Percentiles rank a stretch among this genome's conserved stretches.
These are phyloP conservation scores for Alternaria panax DNA, from an alignment of 2,329 filamentous ascomycete species.

Conservation along the genomic window DNA sequence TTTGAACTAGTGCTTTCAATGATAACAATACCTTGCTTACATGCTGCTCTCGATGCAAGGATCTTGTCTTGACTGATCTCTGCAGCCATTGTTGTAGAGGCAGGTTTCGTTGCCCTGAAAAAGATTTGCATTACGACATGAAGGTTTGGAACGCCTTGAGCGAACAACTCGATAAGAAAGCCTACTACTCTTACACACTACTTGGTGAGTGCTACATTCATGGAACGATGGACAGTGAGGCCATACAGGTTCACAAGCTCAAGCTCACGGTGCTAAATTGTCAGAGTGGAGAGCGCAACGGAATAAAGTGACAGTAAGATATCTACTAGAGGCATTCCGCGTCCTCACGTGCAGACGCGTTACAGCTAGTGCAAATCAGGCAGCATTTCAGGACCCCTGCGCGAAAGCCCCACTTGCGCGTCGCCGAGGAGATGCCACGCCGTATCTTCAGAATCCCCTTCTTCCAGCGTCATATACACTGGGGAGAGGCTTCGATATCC, in stretches of 20 bases:
- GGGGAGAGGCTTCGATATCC: too few species aligned
- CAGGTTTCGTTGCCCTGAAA: too few species aligned
- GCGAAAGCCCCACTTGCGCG: too few species aligned
- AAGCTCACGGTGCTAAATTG: not conserved
- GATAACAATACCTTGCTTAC: not conserved
- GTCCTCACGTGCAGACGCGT: not conserved
- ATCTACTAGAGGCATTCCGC: not conserved
- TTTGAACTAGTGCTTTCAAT: not conserved
- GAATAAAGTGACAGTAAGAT: not conserved
- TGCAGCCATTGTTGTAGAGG: not conserved
- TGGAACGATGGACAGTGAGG: not conserved
- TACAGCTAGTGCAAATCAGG: too few species aligned
- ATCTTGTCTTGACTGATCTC: not conserved
- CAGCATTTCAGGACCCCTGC: too few species aligned
- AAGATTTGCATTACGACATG: too few species aligned
- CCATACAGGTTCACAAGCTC: not conserved
- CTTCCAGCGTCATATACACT: too few species aligned
- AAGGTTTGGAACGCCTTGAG: fast-evolving
- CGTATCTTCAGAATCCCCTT: too few species aligned
- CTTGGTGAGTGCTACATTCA: not conserved
- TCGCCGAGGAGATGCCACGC: too few species aligned
- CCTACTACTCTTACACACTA: not conserved
- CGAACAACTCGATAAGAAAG: not conserved
- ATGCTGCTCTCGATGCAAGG: not conserved
- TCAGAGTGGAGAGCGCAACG: not conserved